Base-by-base conservation (phyloP, 208 protist genomes). In the Borovskyia barvae region DNA sequence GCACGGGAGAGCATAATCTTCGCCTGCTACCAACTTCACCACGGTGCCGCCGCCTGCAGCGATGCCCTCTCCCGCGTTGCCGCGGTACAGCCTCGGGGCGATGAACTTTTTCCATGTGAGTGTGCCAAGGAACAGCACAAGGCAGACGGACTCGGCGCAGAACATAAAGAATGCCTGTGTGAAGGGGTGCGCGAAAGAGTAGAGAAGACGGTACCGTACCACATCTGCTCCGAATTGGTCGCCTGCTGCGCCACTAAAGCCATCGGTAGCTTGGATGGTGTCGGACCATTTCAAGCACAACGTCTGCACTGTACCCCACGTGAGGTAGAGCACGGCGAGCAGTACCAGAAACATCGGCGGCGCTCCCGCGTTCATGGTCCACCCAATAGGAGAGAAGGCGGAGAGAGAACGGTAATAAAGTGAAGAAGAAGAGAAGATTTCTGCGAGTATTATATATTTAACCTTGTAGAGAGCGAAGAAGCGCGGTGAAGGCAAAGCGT, bases 151-250 rank as follows among this genome's bases (percentile, higher is more conserved):
- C 54, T 92, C 84, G 8, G 79, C 68, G 32, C 66, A 71, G 70
- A 95, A 97, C 91, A 97, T 95, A 46, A 86, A 77, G 46, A 92
- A 71, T 9, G 83, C 77, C 65, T 93, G 86, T 24, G 78, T 77
- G 71, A 91, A 93, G 11, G 86, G 84, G 55, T 93, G 78, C 20
- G 65, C 86, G 39, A 93, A 95, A 46, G 58, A 66, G 56, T 79
- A 85, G 42, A 72, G 26, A 5, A 72, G 49, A 6, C 43, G 63
- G n/a, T 72, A 68, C 14, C 35, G 17, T 6, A 59, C 43, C 12
- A 24, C 39, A 3, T 50, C 35, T 19, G 5, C 15, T 28, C 39
- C 20, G n/a, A n/a, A n/a, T n/a, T n/a, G n/a, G 19, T 25, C 20
- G 9, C n/a, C 28, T 0, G 33, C 24, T 2, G 51, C 41, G 0